Base-by-base conservation (phyloP, 2,329 filamentous ascomycete genomes). In the Colletotrichum truncatum region DNA sequence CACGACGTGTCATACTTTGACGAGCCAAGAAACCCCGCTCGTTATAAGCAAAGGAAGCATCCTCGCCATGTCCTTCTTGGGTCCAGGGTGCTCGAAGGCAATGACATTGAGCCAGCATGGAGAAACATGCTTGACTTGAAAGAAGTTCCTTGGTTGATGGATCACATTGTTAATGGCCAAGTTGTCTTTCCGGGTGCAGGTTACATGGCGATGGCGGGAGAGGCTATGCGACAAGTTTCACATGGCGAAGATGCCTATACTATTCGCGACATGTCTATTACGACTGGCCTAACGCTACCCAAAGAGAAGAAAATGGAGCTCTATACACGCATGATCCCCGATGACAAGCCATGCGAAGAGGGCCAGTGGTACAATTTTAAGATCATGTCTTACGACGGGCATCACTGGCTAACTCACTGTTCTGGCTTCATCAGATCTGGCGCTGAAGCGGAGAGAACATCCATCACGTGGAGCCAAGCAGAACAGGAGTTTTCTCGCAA, bases 361-460 rank as follows among this genome's bases (percentile, higher is more conserved):
- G 51, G 32, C 1, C 46, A 69, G 3, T 78, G 73, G 73, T 78
- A 72, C 64, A 73, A 77, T n/a, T 78, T 77, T 26, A 73, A 67
- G 12, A 71, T 78, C n/a, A 46, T 72, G n/a, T 76, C 75, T 4
- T 72, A 67, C 21, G 71, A 70, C 18, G 73, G 72, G 0, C 64
- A 67, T 2, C 59, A 54, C 12, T 77, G 75, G 75, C 68, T 71
- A 4, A 72, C 69, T 11, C 73, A 76, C 65, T 76, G 71, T 57
- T 64, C 49, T 1, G 63, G 63, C 1, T 48, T 53, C 25, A 48
- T 60, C 9, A 46, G 61, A n/a, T 60, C 61, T 1, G 55, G 61
- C 2, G 61, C 55, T 2, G 46, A 59, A 10, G 38, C 45, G 3
- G 39, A 59, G 2, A 41, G 41, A 18, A 53, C 39, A 10, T 45